These are phyloP conservation scores for Erythrobasidium hasegawianum DNA, from an alignment of 1,284 basidiomycete species.

Conservation along the genomic window DNA sequence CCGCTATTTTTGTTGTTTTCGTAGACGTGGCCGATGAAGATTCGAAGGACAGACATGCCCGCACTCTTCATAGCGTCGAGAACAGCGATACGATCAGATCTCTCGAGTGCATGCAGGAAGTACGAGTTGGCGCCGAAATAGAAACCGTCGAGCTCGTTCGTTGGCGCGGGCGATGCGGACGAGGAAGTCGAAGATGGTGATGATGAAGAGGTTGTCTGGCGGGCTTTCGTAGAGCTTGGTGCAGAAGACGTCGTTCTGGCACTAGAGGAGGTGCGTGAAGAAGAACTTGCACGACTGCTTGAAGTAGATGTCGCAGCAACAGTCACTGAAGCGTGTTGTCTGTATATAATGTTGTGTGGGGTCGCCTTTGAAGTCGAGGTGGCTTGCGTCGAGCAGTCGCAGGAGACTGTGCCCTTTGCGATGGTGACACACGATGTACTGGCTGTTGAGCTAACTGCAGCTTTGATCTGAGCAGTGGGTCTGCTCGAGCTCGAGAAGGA, in stretches of 20 bases:
- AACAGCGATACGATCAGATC: constrained; percentile 38
- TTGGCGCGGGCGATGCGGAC: neutral
- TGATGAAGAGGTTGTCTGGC: neutral
- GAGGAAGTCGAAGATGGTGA: constrained; percentile 8
- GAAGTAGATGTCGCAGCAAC: neutral
- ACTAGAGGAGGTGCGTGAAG: neutral
- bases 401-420: neutral
- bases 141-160: constrained; percentile 10
- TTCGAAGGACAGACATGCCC: constrained; percentile 43
- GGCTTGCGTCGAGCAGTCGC: neutral
- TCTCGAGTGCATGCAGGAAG: constrained; percentile 42
- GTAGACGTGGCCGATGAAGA: constrained; percentile 41
- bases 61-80: constrained; percentile 43
- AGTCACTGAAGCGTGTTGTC: too few species aligned
- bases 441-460: neutral
- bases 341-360: too few species aligned
- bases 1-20: constrained; percentile 43
- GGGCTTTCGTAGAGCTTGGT: neutral
- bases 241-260: neutral
- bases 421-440: neutral
- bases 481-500: neutral
- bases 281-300: neutral
- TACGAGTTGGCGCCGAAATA: constrained; percentile 44
- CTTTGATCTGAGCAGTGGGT: neutral
- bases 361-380: neutral